phyloP scores from a whole-genome alignment of 148 eudicot genomes.

The Polygonum aviculare region DNA sequence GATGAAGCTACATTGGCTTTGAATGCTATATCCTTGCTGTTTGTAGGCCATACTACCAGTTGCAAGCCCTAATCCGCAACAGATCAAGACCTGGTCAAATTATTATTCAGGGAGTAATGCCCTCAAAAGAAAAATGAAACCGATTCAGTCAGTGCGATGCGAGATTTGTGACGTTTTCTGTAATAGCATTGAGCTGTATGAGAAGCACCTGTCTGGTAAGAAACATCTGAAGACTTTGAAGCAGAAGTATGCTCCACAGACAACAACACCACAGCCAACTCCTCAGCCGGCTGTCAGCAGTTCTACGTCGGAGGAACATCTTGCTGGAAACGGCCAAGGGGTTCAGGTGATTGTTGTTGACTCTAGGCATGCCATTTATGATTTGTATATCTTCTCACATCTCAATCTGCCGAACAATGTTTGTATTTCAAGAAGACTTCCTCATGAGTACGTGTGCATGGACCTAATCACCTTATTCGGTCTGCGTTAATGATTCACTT shows the following conservation, averaged over 20 bases:
- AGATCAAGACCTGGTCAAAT: background rate
- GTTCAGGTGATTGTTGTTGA: conserved; percentile 4
- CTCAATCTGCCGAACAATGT: background rate
- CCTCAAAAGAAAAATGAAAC: background rate
- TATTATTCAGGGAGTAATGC: background rate
- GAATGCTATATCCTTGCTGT: background rate
- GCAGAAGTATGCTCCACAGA: conserved; percentile 15
- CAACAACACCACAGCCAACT: conserved; percentile 8
- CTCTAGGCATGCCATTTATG: background rate
- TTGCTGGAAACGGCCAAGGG: background rate
- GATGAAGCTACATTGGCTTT: background rate
- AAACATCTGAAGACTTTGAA: conserved; percentile 21
- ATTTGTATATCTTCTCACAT: background rate
- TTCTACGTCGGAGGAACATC: background rate
- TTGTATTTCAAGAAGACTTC: background rate
- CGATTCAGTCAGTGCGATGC: conserved; percentile 22
- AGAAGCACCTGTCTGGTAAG: conserved; percentile 28
- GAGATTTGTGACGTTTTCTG: conserved; percentile 31
- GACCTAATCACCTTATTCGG: background rate
- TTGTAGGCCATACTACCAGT: background rate
- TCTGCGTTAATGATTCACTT: background rate
- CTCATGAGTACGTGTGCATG: background rate
- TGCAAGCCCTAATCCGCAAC: background rate
- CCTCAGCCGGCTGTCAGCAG: conserved; percentile 3
- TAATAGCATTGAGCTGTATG: conserved; percentile 18